A percentile compares a stretch with the other conserved stretches of the same genome.
Conservation (phyloP, 2,329 filamentous ascomycete genomes). For the Aspergillus eucalypticola region DNA sequence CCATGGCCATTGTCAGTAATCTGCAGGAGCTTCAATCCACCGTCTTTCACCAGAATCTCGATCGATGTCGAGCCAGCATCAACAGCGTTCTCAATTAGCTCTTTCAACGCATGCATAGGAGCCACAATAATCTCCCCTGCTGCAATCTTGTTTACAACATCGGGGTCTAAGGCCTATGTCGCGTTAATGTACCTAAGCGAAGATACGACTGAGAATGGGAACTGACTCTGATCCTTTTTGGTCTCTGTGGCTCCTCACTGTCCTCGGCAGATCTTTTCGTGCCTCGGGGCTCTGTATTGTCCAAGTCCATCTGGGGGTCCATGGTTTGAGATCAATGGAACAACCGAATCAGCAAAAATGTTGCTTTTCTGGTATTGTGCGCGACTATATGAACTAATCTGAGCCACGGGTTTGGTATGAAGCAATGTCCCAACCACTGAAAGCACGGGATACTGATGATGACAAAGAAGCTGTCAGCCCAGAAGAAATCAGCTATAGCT, state of each 20-base stretch:
- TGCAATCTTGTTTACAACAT: slow-evolving; percentile 98
- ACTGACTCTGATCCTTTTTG: slow-evolving; percentile 51
- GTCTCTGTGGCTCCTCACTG: slow-evolving; percentile 38
- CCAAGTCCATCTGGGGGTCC: slow-evolving; percentile 45
- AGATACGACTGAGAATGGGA: background rate
- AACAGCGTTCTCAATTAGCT: slow-evolving; percentile 94
- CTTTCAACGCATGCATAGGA: slow-evolving; percentile 92
- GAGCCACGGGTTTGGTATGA: background rate
- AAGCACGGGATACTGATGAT: background rate
- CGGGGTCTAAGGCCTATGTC: slow-evolving; percentile 76
- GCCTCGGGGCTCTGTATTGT: slow-evolving; percentile 39
- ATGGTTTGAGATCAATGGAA: background rate
- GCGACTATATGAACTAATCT: background rate
- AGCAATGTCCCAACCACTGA: background rate
- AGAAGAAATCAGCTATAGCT: no score
- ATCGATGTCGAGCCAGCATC: slow-evolving; percentile 93
- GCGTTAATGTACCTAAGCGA: slow-evolving; percentile 16
- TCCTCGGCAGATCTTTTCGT: slow-evolving; percentile 55
- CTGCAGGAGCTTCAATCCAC: slow-evolving; percentile 89
- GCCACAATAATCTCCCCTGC: slow-evolving; percentile 98
- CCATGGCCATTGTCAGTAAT: slow-evolving; percentile 97
- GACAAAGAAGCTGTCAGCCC: background rate
- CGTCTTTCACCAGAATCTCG: slow-evolving; percentile 91
- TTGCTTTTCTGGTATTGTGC: background rate
- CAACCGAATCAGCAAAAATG: background rate